These are phyloP conservation scores for Vickermania ingenoplastis DNA, from an alignment of 208 protist species.

Conservation along the genomic window DNA sequence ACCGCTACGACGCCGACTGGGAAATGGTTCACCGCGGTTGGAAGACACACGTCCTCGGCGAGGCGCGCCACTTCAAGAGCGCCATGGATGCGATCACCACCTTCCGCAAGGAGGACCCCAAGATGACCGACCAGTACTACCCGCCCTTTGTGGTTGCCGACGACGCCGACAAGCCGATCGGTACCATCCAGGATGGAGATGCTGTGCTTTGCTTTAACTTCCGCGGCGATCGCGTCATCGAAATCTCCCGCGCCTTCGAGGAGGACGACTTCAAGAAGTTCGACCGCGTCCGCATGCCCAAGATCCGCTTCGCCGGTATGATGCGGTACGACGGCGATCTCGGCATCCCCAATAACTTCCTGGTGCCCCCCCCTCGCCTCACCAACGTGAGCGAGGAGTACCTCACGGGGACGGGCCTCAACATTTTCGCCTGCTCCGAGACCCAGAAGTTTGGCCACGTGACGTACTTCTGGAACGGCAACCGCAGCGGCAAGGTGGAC, in stretches of 20 bases:
- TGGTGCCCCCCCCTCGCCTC: constrained; percentile 89
- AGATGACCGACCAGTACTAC: constrained; percentile 90
- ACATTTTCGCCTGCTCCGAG: constrained; percentile 91
- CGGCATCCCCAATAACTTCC: constrained; percentile 91
- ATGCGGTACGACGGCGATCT: constrained; percentile 94
- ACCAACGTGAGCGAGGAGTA: constrained; percentile 84
- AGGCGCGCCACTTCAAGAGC: constrained; percentile 73
- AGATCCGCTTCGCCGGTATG: constrained; percentile 91
- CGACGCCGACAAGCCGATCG: constrained; percentile 66
- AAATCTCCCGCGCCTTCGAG: constrained; percentile 92
- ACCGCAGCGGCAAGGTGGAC: constrained; percentile 89
- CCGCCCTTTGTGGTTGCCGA: constrained; percentile 84
- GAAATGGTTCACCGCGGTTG: constrained; percentile 92
- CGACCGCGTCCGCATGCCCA: constrained; percentile 84
- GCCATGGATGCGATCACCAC: constrained; percentile 86
- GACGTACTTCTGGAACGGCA: constrained; percentile 97
- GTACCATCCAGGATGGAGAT: constrained; percentile 90
- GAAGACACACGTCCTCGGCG: constrained; percentile 87
- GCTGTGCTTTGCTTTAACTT: constrained; percentile 94
- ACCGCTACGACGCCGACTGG: constrained; percentile 95
- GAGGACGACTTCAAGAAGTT: constrained; percentile 88
- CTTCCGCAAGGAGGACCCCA: constrained; percentile 74
- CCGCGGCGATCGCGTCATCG: constrained; percentile 91
- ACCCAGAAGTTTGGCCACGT: constrained; percentile 97
- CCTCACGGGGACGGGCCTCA: constrained; percentile 65